phyloP scores from a whole-genome alignment of 2,329 filamentous ascomycete genomes.

The Phyllosticta citrichinensis region DNA sequence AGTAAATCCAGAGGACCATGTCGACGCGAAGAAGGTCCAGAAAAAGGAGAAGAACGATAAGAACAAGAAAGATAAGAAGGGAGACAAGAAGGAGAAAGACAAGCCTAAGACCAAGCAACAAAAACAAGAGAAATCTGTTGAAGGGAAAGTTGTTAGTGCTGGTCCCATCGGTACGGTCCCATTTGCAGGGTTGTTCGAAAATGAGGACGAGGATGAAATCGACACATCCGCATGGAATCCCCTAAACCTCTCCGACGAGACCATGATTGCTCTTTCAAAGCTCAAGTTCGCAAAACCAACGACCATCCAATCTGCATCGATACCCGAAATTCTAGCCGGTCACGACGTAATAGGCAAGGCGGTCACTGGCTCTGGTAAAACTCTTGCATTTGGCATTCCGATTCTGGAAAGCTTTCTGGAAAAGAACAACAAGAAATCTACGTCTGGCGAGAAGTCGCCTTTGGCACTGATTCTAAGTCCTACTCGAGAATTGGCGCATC shows the following conservation, averaged over 20 bases:
- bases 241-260: conserved; percentile 61
- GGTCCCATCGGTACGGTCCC: conserved; percentile 34
- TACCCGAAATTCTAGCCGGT: conserved; percentile 72
- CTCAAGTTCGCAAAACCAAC: conserved; percentile 76
- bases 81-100: conserved; percentile 15
- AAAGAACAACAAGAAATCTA: conserved; percentile 15
- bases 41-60: conserved; percentile 14
- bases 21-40: conserved; percentile 15
- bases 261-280: conserved; percentile 64
- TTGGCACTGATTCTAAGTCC: conserved; percentile 78
- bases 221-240: conserved; percentile 72
- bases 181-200: conserved; percentile 48
- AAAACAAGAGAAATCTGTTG: conserved; percentile 13
- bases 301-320: conserved; percentile 65
- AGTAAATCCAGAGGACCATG: conserved; percentile 16
- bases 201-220: conserved; percentile 47
- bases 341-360: conserved; percentile 94
- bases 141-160: conserved; percentile 19
- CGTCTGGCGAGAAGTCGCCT: conserved; percentile 28
- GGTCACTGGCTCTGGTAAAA: conserved; percentile 93
- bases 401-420: conserved; percentile 76
- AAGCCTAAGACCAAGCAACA: conserved; percentile 17
- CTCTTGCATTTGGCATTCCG: conserved; percentile 85
- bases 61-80: conserved; percentile 15
- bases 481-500: conserved; percentile 87